A percentile compares a stretch with the other conserved stretches of the same genome.
Evolutionary conservation across 768 basidiomycete species (phyloP).

Genomic region (Rhodotorula paludigena): DNA sequence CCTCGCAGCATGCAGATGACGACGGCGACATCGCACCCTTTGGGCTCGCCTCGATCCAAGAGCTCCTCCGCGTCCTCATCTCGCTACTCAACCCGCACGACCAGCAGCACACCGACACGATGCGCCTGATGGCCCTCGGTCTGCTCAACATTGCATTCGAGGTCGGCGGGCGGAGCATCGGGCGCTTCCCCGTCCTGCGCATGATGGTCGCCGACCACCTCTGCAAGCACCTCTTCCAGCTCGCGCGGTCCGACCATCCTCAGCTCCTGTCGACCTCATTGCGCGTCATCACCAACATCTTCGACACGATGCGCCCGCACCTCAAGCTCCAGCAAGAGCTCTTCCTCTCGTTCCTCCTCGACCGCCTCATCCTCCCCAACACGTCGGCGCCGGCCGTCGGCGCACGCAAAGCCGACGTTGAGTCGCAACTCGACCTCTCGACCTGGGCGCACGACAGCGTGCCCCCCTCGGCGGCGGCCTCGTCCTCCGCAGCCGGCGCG

Average conservation of each 20-base stretch:
- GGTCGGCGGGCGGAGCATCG: conserved; percentile 68
- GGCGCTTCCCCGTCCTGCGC: conserved; percentile 69
- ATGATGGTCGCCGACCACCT: conserved; percentile 77
- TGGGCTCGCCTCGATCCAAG: conserved; percentile 85
- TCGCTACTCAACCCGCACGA: conserved; percentile 93
- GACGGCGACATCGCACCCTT: conserved; percentile 52
- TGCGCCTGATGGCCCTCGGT: conserved; percentile 77
- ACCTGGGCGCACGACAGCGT: conserved; percentile 37
- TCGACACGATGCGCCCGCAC: conserved; percentile 76
- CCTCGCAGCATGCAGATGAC: neutral
- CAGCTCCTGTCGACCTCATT: conserved; percentile 72
- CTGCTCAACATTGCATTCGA: conserved; percentile 85
- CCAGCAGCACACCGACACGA: conserved; percentile 92
- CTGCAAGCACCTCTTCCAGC: conserved; percentile 94
- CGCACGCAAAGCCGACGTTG: conserved; percentile 38
- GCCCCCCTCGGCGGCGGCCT: neutral
- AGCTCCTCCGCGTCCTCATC: conserved; percentile 86
- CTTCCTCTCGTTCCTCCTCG: conserved; percentile 87
- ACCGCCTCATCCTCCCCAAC: conserved; percentile 60
- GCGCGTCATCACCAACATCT: conserved; percentile 78
- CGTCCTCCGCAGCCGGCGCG: neutral
- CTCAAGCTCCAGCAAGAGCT: conserved; percentile 93
- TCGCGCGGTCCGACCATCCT: conserved; percentile 83
- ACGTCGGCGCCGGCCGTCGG: neutral
- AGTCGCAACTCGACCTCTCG: conserved; percentile 34